Percentiles rank a stretch among this genome's conserved stretches.
These are phyloP conservation scores for Globisporangium okanoganense DNA, from an alignment of 352 stramenopile genomes.

Conservation along the genomic window DNA sequence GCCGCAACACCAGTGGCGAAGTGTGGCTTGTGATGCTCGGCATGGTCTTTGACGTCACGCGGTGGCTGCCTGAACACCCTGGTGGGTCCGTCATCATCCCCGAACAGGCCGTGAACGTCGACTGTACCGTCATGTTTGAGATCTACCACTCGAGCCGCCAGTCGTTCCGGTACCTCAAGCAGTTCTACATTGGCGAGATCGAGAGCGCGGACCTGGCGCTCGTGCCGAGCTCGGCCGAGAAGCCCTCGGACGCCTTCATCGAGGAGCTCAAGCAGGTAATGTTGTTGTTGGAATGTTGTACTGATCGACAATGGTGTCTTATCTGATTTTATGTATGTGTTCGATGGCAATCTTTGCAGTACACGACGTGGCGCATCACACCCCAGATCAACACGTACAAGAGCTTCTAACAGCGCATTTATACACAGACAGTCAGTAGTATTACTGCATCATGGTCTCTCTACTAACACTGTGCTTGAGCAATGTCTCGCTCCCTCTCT, in stretches of 20 bases:
- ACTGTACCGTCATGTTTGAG: conserved; percentile 90
- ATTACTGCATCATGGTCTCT: not conserved
- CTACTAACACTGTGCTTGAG: not conserved
- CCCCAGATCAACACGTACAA: conserved; percentile 64
- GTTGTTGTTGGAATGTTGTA: not conserved
- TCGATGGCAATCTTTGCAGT: conserved; percentile 28
- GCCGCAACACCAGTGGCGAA: conserved; percentile 67
- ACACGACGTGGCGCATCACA: conserved; percentile 76
- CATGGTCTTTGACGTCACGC: conserved; percentile 88
- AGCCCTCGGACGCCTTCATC: conserved; percentile 65
- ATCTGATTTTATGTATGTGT: not conserved
- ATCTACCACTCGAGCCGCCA: conserved; percentile 90
- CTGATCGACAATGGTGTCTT: not conserved
- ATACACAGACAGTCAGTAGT: not conserved
- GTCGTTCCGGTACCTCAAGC: conserved; percentile 89
- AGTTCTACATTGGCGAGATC: conserved; percentile 91
- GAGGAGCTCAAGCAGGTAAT: conserved; percentile 68
- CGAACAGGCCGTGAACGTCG: conserved; percentile 82
- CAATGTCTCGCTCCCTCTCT: not conserved
- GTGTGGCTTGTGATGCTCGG: conserved; percentile 86
- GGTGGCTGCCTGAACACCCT: conserved; percentile 86
- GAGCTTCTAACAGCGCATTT: conserved; percentile 54
- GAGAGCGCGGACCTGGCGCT: conserved; percentile 46
- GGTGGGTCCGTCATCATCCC: conserved; percentile 83
- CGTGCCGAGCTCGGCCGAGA: conserved; percentile 45